Percentiles rank a stretch among this genome's conserved stretches.
Conservation (phyloP, 768 basidiomycete species). For the Royoungia palumana region DNA sequence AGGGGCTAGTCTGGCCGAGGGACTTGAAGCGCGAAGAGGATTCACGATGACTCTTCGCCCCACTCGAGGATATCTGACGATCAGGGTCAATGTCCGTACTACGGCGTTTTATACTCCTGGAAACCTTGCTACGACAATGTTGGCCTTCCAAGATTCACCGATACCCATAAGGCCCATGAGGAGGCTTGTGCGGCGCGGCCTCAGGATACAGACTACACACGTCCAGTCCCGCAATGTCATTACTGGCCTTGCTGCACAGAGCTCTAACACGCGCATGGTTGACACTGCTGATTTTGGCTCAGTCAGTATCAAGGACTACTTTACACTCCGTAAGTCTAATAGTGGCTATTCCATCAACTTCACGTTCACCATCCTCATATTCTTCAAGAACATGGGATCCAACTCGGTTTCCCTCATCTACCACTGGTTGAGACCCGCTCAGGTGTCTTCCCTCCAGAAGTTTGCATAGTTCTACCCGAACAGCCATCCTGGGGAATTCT, state of each 20-base stretch:
- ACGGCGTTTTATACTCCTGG: not conserved
- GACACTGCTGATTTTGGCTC: not conserved
- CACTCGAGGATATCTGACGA: not conserved
- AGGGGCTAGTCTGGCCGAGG: not conserved
- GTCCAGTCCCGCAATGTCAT: not conserved
- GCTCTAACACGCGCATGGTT: not conserved
- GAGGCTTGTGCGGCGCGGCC: not conserved
- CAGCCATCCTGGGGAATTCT: slow-evolving; percentile 42
- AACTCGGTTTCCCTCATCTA: slow-evolving; percentile 32
- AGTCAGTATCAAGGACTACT: not conserved
- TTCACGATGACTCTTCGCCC: not conserved
- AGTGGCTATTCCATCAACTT: not conserved
- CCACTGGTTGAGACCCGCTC: slow-evolving; percentile 41
- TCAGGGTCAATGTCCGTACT: not conserved
- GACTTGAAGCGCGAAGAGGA: not conserved
- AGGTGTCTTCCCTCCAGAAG: slow-evolving; percentile 37
- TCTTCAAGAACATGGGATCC: slow-evolving; percentile 36
- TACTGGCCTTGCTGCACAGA: not conserved
- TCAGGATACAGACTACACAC: not conserved
- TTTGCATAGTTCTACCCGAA: slow-evolving; percentile 39
- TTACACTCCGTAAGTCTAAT: not conserved
- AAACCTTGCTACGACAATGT: not conserved
- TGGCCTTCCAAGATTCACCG: not conserved
- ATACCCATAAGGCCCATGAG: not conserved
- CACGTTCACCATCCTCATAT: too few relatives aligned